These are phyloP conservation scores for Clarkia xantiana DNA, from an alignment of 345 rosid species.

Conservation along the genomic window DNA sequence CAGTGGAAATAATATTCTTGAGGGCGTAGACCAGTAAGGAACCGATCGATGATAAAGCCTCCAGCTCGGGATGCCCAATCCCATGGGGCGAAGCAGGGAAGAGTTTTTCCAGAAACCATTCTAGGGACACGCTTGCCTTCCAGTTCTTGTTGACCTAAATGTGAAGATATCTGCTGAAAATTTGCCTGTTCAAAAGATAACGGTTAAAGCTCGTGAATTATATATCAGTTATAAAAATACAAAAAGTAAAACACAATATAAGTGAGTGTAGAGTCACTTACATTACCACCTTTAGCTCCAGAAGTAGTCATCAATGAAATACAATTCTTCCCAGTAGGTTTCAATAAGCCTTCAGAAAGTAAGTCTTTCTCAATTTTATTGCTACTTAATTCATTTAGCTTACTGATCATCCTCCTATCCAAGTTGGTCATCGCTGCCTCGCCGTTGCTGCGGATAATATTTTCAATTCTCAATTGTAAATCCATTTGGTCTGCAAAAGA, in stretches of 20 bases:
- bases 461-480: slow-evolving; percentile 56
- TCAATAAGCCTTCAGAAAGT: slow-evolving; percentile 70
- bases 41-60: slow-evolving; percentile 87
- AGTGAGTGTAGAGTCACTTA: slow-evolving; percentile 22
- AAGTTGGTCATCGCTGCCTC: slow-evolving; percentile 62
- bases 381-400: slow-evolving; percentile 60
- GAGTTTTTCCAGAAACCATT: slow-evolving; percentile 98
- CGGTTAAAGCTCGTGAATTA: neutral
- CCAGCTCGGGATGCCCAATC: slow-evolving; percentile 98
- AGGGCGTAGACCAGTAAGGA: slow-evolving; percentile 97
- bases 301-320: slow-evolving; percentile 94
- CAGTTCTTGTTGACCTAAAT: slow-evolving; percentile 93
- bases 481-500: slow-evolving; percentile 38
- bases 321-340: slow-evolving; percentile 73
- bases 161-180: slow-evolving; percentile 95
- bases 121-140: slow-evolving; percentile 97
- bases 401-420: slow-evolving; percentile 63
- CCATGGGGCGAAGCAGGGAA: slow-evolving; percentile 93
- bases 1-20: slow-evolving; percentile 99
- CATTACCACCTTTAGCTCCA: slow-evolving; percentile 99
- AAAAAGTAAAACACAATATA: neutral
- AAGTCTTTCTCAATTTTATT: slow-evolving; percentile 50
- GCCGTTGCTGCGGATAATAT: slow-evolving; percentile 55
- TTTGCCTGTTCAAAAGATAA: slow-evolving; percentile 45
- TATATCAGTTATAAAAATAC: too few species aligned